Evolutionary conservation across 306 rosid genomes (phyloP), one percentile per base, ranked within the genome.

Genomic region (Sophora flavescens): DNA sequence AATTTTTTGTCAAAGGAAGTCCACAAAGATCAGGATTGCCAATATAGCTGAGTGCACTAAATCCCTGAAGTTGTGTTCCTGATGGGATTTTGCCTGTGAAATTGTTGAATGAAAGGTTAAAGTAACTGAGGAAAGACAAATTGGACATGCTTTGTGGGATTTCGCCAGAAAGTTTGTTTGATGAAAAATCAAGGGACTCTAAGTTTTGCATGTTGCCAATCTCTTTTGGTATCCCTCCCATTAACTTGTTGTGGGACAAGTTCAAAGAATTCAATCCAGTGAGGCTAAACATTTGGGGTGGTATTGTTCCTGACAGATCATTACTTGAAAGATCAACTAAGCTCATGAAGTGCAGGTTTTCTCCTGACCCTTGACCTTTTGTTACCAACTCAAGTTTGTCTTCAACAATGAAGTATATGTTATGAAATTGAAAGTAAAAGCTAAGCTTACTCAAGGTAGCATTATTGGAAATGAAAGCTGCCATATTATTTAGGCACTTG

Each of bases 171-270:
- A 86, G 56, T n/a, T 42, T 8, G 54, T 82, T 80, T 1, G 10
- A 28, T 22, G 85, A 82, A 1, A 79, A 38, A 48, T 85, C 84
- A 45, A 85, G 78, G n/a, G 84, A 75, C 38, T 85, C 82, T 36
- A 82, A 5, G 10, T 39, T 39, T 9, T 42, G 12, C 48, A 42
- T 42, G 48, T 42, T 42, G 48, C 48, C 48, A 2, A 42, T 42
- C 14, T 42, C 48, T 42, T 9, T 3, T 42, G 14, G 48, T 10
- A 42, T 42, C 12, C 13, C 13, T 42, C 48, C 13, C 12, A 10
- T 42, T 42, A 42, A 42, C 13, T 42, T 42, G 9, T 42, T 42
- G 48, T 9, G 4, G 14, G 48, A 42, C 48, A 42, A 42, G 48
- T 42, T 42, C 48, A 42, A 42, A 10, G 48, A 9, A 10, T 42